Conservation (phyloP, 2,329 filamentous ascomycete species). For the Daldinia sp. region DNA sequence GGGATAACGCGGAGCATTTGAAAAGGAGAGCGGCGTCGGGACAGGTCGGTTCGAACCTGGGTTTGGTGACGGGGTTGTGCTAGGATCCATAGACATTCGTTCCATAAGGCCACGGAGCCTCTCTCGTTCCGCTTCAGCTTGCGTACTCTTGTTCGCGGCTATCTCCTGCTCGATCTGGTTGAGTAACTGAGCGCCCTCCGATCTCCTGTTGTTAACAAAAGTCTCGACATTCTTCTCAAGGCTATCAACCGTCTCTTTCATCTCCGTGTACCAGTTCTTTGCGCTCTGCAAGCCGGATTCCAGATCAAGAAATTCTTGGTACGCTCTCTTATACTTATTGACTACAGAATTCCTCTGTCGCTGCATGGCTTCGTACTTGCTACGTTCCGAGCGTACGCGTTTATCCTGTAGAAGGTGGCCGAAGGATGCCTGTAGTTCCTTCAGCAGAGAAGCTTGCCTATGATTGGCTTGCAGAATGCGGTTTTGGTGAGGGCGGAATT, state of each 20-base stretch:
- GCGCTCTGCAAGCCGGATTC: constrained; percentile 86
- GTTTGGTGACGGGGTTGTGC: constrained; percentile 52
- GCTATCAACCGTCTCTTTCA: constrained; percentile 93
- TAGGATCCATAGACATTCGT: constrained; percentile 85
- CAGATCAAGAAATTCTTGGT: constrained; percentile 91
- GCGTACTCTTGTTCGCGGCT: constrained; percentile 64
- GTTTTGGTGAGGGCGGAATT: constrained; percentile 92
- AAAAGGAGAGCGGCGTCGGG: constrained; percentile 59
- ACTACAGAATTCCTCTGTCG: constrained; percentile 83
- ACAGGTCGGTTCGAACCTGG: constrained; percentile 51
- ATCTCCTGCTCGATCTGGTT: constrained; percentile 86
- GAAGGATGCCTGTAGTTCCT: constrained; percentile 89
- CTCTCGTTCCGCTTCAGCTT: constrained; percentile 85
- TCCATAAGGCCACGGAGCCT: constrained; percentile 91
- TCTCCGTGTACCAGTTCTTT: constrained; percentile 92
- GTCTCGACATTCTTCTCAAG: constrained; percentile 95
- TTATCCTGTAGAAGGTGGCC: constrained; percentile 92
- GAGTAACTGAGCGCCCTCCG: constrained; percentile 89
- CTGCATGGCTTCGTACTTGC: constrained; percentile 90
- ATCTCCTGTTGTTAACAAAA: constrained; percentile 92
- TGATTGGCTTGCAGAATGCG: constrained; percentile 92
- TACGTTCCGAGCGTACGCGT: constrained; percentile 90
- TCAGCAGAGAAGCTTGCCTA: constrained; percentile 93
- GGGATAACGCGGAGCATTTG: constrained; percentile 59
- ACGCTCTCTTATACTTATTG: constrained; percentile 87